Conservation (phyloP, 495 filamentous ascomycete genomes). For the Diplogelasinospora grovesii region DNA sequence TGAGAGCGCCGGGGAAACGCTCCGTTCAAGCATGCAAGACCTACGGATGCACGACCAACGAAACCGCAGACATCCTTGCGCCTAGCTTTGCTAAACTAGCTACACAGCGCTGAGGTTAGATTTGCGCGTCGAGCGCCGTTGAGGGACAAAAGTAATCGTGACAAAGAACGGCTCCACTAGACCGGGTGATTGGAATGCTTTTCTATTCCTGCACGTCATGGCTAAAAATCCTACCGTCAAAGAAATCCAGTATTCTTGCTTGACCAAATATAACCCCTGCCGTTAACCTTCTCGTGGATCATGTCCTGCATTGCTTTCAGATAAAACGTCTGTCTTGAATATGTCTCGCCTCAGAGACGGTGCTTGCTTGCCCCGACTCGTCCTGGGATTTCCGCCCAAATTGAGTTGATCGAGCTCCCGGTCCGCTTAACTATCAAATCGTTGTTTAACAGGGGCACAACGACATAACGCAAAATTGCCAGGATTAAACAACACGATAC, state of each 20-base stretch:
- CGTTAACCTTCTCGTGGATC: background rate
- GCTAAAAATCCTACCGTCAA: slow-evolving; percentile 2
- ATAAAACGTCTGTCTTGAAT: no score
- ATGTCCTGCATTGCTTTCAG: background rate
- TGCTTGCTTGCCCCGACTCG: no score
- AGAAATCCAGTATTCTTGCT: slow-evolving; percentile 3
- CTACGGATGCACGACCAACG: no score
- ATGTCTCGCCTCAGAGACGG: no score
- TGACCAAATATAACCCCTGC: slow-evolving; percentile 1
- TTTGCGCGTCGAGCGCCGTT: no score
- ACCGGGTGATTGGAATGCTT: background rate
- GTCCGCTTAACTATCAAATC: slow-evolving; percentile 15
- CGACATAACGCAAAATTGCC: background rate
- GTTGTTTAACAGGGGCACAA: slow-evolving; percentile 18
- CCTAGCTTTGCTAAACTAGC: no score
- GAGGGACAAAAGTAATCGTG: no score
- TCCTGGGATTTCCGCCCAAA: background rate
- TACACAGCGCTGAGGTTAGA: no score
- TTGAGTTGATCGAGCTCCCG: slow-evolving; percentile 1
- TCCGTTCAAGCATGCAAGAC: no score
- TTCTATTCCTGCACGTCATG: background rate
- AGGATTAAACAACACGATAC: slow-evolving; percentile 8
- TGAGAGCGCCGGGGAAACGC: no score
- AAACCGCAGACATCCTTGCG: no score
- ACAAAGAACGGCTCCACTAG: no score